A percentile compares a stretch with the other conserved stretches of the same genome.
These are phyloP conservation scores for Miamiensis avidus DNA, from an alignment of 169 alveolate genomes.

Conservation along the genomic window DNA sequence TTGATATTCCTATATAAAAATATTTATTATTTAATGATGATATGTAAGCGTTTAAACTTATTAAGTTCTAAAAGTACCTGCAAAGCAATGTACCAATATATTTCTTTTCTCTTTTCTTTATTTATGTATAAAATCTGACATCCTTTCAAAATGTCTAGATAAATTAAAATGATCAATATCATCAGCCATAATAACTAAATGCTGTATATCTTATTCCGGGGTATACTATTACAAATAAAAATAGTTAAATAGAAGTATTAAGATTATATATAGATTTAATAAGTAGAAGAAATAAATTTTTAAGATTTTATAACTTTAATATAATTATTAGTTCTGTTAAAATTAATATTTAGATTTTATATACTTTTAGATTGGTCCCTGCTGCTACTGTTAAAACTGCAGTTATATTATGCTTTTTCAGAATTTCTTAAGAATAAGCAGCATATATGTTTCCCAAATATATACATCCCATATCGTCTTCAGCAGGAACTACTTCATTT, in stretches of 20 bases:
- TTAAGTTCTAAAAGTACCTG: not conserved
- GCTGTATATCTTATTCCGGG: not conserved
- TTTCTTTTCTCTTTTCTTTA: not conserved
- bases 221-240: not conserved
- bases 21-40: too few relatives aligned
- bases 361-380: conserved; percentile 2
- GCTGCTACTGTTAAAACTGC: conserved; percentile 30
- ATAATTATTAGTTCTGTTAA: too few relatives aligned
- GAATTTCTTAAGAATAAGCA: conserved; percentile 5
- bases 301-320: too few relatives aligned
- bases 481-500: not conserved
- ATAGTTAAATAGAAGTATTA: too few relatives aligned
- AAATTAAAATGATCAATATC: not conserved
- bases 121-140: not conserved
- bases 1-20: not conserved
- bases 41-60: too few relatives aligned
- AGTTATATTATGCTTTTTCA: conserved; percentile 14
- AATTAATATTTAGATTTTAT: too few relatives aligned
- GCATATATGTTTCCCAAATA: conserved; percentile 26
- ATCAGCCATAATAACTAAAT: not conserved
- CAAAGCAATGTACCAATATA: not conserved
- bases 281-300: too few relatives aligned
- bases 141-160: not conserved
- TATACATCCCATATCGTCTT: conserved; percentile 11
- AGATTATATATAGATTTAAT: too few relatives aligned